phyloP scores from a whole-genome alignment of 2,329 filamentous ascomycete genomes.

The Pestalotiopsis sp. region DNA sequence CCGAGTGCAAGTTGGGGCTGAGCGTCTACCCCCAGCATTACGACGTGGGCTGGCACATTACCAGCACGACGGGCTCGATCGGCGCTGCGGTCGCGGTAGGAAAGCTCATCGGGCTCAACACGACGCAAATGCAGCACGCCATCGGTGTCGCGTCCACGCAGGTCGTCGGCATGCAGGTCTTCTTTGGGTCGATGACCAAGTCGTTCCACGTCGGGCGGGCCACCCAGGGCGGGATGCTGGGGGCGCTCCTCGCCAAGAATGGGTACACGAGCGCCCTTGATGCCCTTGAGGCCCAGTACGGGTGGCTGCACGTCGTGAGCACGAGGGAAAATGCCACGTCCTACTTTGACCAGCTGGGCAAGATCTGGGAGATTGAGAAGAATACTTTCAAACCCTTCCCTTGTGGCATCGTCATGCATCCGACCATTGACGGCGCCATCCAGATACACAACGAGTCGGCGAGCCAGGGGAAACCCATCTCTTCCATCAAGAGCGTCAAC shows the following conservation, averaged over 20 bases:
- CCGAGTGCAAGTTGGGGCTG: constrained; percentile 53
- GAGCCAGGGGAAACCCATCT: constrained; percentile 27
- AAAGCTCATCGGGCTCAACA: constrained; percentile 45
- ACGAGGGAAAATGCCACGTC: constrained; percentile 39
- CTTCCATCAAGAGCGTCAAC: constrained; percentile 41
- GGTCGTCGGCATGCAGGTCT: constrained; percentile 54
- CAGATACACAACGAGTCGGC: constrained; percentile 44
- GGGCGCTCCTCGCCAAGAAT: constrained; percentile 39
- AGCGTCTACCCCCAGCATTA: constrained; percentile 57
- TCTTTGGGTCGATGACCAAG: constrained; percentile 59
- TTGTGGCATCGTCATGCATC: constrained; percentile 60
- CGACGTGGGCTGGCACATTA: constrained; percentile 59
- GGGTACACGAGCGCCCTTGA: constrained; percentile 50
- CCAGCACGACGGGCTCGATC: constrained; percentile 52
- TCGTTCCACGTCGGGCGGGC: constrained; percentile 57
- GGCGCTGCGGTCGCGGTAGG: constrained; percentile 55
- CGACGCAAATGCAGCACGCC: constrained; percentile 46
- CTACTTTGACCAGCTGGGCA: constrained; percentile 36
- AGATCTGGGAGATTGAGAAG: constrained; percentile 51
- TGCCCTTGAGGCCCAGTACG: constrained; percentile 53
- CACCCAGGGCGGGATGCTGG: constrained; percentile 52
- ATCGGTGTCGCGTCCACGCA: constrained; percentile 57
- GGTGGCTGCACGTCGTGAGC: constrained; percentile 56
- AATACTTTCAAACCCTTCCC: constrained; percentile 62
- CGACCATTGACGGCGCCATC: constrained; percentile 54